These are phyloP conservation scores for Boletus speciosus DNA, from an alignment of 768 basidiomycete species.

Conservation along the genomic window DNA sequence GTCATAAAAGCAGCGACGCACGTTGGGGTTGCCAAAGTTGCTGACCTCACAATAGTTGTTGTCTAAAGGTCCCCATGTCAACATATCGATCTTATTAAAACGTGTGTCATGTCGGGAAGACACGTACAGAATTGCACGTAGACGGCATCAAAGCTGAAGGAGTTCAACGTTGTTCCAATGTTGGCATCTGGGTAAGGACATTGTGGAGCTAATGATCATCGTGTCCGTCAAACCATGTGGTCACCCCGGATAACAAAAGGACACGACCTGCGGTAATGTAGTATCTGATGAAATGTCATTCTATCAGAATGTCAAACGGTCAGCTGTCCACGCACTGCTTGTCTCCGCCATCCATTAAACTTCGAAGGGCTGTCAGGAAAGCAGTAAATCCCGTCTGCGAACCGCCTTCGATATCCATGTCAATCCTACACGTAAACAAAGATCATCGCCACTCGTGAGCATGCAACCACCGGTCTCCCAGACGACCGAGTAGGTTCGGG, in stretches of 20 bases:
- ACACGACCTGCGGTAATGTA: constrained; percentile 41
- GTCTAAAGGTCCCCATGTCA: constrained; percentile 28
- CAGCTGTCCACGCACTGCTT: constrained; percentile 21
- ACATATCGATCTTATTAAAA: background rate
- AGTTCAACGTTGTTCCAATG: constrained; percentile 40
- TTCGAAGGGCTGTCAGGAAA: constrained; percentile 28
- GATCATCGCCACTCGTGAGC: background rate
- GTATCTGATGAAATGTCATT: constrained; percentile 28
- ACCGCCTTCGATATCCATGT: constrained; percentile 50
- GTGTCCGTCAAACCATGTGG: constrained; percentile 3
- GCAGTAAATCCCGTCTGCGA: constrained; percentile 26
- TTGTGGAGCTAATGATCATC: constrained; percentile 31
- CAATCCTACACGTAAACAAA: constrained; percentile 25
- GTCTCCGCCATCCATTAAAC: constrained; percentile 27
- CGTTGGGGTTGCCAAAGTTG: constrained; percentile 42
- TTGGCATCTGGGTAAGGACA: constrained; percentile 49
- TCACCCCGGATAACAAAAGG: background rate
- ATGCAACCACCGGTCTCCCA: background rate
- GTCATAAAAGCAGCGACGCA: constrained; percentile 14
- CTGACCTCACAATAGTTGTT: constrained; percentile 44
- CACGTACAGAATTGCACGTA: constrained; percentile 48
- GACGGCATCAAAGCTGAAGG: constrained; percentile 45
- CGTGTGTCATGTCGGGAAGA: background rate
- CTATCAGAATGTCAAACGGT: background rate
- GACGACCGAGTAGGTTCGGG: background rate